Evolutionary conservation across 768 basidiomycete genomes (phyloP), one percentile per base, ranked within the genome.

Genomic region (Cystofilobasidium bisporidii): DNA sequence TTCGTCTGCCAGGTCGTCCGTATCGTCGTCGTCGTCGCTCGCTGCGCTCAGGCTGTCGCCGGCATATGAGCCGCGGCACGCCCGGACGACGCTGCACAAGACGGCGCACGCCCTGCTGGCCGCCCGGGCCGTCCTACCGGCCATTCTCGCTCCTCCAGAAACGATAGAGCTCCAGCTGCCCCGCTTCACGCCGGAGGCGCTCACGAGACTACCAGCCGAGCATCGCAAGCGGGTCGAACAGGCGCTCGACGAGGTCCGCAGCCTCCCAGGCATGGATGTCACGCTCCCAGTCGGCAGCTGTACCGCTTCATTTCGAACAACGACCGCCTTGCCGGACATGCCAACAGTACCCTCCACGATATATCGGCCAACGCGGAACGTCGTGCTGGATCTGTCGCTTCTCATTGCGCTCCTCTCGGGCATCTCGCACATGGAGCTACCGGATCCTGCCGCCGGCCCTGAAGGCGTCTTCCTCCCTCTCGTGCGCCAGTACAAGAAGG

Each of bases 321-420:
- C 15, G 67, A 70, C 10, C 43, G 24, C 45, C 18, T 15, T 22
- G 24, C 48, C 47, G 59, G 18, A 9, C 33, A 14, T 24, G n/a
- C 55, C 71, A 33, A 57, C 67, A 68, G 30, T 69, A 26, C 30
- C 61, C 43, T 43, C 36, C 12, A 67, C 45, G 38, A 62, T 69
- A 15, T 43, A 17, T 22, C 73, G 61, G 32, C 87, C 86, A 0
- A 87, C 87, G 0, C 72, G 72, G 9, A 78, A 81, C 58, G 80
- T 94, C 76, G 88, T 91, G 71, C 81, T 92, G 40, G 91, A 94
- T 73, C 80, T 94, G 15, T 91, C 89, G 0, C 81, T 87, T 1
- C 82, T 94, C 56, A 87, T 94, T 63, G 90, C 91, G 0, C 81
- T 92, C 33, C 82, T 88, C 50, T 89, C 88, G 15, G 89, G 90